Percentiles rank a stretch among this genome's conserved stretches.
Conservation (phyloP, 805 yeast genomes). For the Sugiyamaella americana region DNA sequence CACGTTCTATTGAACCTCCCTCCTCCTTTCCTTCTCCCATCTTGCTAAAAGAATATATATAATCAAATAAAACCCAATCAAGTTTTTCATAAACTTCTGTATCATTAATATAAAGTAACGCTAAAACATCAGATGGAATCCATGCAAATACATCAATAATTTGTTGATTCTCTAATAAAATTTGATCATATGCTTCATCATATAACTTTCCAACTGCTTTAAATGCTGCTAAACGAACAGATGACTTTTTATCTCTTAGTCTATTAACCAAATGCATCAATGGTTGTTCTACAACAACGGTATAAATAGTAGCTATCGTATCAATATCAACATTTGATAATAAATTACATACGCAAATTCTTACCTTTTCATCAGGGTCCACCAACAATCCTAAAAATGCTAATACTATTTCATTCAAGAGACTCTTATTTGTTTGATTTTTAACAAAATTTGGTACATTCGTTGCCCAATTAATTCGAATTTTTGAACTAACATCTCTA, state of each 20-base stretch:
- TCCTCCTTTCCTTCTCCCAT: conserved; percentile 19
- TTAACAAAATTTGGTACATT: conserved; percentile 45
- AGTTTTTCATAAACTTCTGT: conserved; percentile 56
- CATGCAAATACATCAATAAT: conserved; percentile 35
- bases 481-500: conserved; percentile 57
- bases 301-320: conserved; percentile 42
- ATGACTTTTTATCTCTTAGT: conserved; percentile 62
- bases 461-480: conserved; percentile 66
- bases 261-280: conserved; percentile 53
- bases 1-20: conserved; percentile 33
- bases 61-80: conserved; percentile 55
- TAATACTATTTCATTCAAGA: conserved; percentile 20
- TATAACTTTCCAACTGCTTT: conserved; percentile 50
- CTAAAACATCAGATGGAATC: conserved; percentile 63
- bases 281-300: conserved; percentile 31
- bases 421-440: conserved; percentile 37
- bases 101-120: conserved; percentile 69
- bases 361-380: conserved; percentile 69
- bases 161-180: conserved; percentile 25
- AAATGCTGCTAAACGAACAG: conserved; percentile 58
- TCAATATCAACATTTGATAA: conserved; percentile 40
- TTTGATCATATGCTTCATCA: conserved; percentile 38
- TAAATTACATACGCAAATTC: conserved; percentile 53
- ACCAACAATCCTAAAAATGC: conserved; percentile 60
- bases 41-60: conserved; percentile 49